Conservation (phyloP, 176 grass and related monocot genomes). For the Elymus sibiricus region DNA sequence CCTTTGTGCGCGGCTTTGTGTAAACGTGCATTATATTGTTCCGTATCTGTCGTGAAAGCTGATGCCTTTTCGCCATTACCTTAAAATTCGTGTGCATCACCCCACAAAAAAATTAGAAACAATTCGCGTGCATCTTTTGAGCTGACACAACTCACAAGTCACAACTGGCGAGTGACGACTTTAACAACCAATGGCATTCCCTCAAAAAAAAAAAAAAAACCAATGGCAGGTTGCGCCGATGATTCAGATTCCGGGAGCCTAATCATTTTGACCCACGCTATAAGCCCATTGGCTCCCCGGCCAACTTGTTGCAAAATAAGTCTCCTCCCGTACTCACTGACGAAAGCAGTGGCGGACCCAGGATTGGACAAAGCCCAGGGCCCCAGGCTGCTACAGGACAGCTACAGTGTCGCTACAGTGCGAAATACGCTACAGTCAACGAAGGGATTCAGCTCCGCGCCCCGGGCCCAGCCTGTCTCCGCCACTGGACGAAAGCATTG, state of each 20-base stretch:
- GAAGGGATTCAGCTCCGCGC: too few relatives aligned
- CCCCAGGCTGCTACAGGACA: too few relatives aligned
- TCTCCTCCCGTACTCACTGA: too few relatives aligned
- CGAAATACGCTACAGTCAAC: too few relatives aligned
- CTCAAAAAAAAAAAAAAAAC: too few relatives aligned
- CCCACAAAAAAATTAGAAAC: too few relatives aligned
- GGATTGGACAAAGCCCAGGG: too few relatives aligned
- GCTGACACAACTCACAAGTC: not conserved
- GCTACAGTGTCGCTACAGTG: too few relatives aligned
- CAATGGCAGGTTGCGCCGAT: not conserved
- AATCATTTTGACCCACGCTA: constrained; percentile 5
- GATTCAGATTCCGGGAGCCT: not conserved
- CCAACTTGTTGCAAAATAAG: not conserved
- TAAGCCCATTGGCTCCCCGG: not conserved
- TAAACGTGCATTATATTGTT: too few relatives aligned
- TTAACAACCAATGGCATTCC: not conserved
- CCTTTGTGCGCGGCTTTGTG: too few relatives aligned
- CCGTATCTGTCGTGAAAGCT: not conserved
- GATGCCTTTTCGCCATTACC: not conserved
- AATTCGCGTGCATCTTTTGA: not conserved
- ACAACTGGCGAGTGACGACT: not conserved
- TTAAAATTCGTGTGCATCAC: not conserved
- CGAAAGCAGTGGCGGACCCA: too few relatives aligned
- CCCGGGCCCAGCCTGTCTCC: too few relatives aligned
- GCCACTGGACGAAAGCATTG: not conserved